Evolutionary conservation across 257 asterid species (phyloP), one percentile per base, ranked within the genome.

Genomic region (Eustoma russellianum): DNA sequence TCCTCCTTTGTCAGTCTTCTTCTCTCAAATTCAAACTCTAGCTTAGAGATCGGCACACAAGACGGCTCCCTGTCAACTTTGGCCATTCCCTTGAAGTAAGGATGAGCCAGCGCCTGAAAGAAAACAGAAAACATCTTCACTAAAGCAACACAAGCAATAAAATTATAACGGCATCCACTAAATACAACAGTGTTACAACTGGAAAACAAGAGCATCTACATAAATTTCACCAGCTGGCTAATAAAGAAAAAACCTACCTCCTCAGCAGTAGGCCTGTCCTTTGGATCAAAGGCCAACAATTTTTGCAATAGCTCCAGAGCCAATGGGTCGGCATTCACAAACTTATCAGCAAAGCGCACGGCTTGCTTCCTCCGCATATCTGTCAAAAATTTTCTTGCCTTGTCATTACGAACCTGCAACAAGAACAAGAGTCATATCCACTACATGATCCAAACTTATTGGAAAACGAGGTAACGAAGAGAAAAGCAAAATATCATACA

Each of bases 31-130:
- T 79, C 96, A 70, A 87, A 87, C 71, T 87, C 96, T 66, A 83
- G 59, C 79, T 83, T 83, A 34, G 87, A 83, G 69, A 87, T 81
- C 46, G 83, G 82, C 68, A 68, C 83, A 69, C 83, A 77, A 65
- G 94, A 78, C 56, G 94, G 96, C 72, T 87, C 96, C 71, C 94
- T 72, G 74, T 83, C 96, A 66, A 83, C 66, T 69, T 81, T 87
- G 30, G 96, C 68, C 56, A 87, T 75, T 16, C 96, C 96, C 70
- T 77, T 83, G 69, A 87, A 87, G 73, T 83, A 87, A 33, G 94
- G 94, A 81, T 87, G 87, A 34, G 87, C 81, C 77, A 87, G 73
- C 55, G 94, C 96, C 96, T 87, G 57, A 53, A 48, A 61, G 65
- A 43, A 24, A 72, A n/a, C n/a, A n/a, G 13, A 46, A 19, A 7